Conservation (phyloP, 352 stramenopile species). For the Pythium brassicae region DNA sequence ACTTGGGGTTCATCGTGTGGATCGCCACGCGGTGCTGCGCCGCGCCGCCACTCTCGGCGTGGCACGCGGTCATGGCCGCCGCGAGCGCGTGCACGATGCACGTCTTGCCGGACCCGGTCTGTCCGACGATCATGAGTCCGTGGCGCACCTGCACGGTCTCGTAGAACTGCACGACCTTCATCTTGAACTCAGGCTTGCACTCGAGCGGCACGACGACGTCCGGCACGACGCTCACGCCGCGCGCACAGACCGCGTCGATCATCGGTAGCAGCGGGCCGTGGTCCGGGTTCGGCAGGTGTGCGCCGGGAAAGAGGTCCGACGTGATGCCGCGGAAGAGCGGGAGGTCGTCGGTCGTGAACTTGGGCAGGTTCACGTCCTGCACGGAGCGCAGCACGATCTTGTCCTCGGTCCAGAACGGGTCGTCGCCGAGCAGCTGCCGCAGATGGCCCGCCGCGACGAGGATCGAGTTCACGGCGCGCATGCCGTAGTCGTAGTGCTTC, state of each 20-base stretch:
- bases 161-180: slow-evolving; percentile 94
- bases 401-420: slow-evolving; percentile 87
- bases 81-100: slow-evolving; percentile 86
- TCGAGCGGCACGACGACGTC: slow-evolving; percentile 60
- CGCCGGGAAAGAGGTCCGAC: slow-evolving; percentile 90
- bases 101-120: slow-evolving; percentile 93
- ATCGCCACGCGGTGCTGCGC: slow-evolving; percentile 67
- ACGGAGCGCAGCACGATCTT: slow-evolving; percentile 92
- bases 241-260: slow-evolving; percentile 79
- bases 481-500: slow-evolving; percentile 96
- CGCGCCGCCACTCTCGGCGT: slow-evolving; percentile 47
- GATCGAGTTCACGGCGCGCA: slow-evolving; percentile 94
- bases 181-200: slow-evolving; percentile 80
- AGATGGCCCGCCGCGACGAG: slow-evolving; percentile 91
- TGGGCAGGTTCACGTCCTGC: slow-evolving; percentile 93
- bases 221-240: slow-evolving; percentile 55
- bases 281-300: slow-evolving; percentile 85
- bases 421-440: slow-evolving; percentile 83
- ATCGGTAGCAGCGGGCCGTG: slow-evolving; percentile 72
- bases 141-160: slow-evolving; percentile 94
- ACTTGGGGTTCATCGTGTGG: slow-evolving; percentile 94
- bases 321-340: slow-evolving; percentile 93
- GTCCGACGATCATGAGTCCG: slow-evolving; percentile 95
- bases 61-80: slow-evolving; percentile 69
- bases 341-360: slow-evolving; percentile 92